Percentiles rank a stretch among this genome's conserved stretches.
phyloP scores from a whole-genome alignment of 768 basidiomycete species.

The Myochromella boudieri region DNA sequence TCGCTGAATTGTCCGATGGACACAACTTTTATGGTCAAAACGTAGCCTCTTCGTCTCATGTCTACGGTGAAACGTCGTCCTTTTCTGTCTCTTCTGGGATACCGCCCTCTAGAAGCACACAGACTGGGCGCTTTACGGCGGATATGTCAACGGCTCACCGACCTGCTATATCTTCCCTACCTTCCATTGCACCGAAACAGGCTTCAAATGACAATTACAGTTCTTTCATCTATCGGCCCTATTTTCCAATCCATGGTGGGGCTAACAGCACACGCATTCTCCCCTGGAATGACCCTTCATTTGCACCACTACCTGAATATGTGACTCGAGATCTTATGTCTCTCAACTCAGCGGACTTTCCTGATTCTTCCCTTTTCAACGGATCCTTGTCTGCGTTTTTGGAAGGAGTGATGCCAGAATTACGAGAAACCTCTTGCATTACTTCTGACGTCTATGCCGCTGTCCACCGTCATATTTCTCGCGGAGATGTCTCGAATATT shows the following conservation, averaged over 20 bases:
- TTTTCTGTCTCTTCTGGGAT: constrained; percentile 6
- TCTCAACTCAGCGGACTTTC: constrained; percentile 60
- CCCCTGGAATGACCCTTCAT: constrained; percentile 59
- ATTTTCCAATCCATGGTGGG: not conserved
- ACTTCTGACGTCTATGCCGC: constrained; percentile 52
- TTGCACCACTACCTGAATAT: constrained; percentile 58
- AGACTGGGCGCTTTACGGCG: constrained; percentile 32
- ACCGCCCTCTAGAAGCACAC: constrained; percentile 1
- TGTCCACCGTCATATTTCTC: constrained; percentile 46
- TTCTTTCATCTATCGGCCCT: not conserved
- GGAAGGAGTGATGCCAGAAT: constrained; percentile 47
- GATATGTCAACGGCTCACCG: constrained; percentile 18
- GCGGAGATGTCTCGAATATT: constrained; percentile 37
- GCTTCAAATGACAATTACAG: not conserved
- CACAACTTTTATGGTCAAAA: constrained; percentile 45
- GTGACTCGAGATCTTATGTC: constrained; percentile 54
- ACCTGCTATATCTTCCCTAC: not conserved
- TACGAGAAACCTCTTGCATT: constrained; percentile 63
- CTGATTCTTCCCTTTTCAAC: constrained; percentile 53
- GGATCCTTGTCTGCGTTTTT: constrained; percentile 49
- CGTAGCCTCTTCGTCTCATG: constrained; percentile 24
- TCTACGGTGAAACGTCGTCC: constrained; percentile 18
- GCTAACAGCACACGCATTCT: constrained; percentile 31
- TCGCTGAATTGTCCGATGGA: constrained; percentile 16
- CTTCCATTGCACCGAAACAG: constrained; percentile 1